A percentile compares a stretch with the other conserved stretches of the same genome.
Evolutionary conservation across 331 rosid genomes (phyloP).

Genomic region (Malus hybrid): DNA sequence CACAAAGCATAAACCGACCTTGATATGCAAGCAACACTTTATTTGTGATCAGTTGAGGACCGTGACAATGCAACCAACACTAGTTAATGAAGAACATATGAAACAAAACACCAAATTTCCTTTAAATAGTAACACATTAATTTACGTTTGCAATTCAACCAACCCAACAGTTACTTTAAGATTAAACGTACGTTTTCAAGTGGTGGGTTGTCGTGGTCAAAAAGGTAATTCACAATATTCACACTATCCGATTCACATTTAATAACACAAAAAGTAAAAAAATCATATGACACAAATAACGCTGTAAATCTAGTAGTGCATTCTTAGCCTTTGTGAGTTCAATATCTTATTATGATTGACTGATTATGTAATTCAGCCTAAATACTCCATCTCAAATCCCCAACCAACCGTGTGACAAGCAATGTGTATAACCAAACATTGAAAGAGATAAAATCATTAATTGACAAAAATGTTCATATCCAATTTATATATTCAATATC

Average conservation of each 20-base stretch:
- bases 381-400: not conserved
- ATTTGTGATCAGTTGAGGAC: no score
- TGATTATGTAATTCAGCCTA: not conserved
- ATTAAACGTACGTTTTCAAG: not conserved
- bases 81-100: not conserved
- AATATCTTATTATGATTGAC: not conserved
- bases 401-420: not conserved
- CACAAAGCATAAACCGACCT: no score
- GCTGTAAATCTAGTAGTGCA: no score
- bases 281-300: not conserved
- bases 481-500: not conserved
- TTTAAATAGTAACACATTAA: not conserved
- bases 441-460: not conserved
- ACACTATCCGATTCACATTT: rapidly evolving
- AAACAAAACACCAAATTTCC: not conserved
- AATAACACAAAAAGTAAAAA: no score
- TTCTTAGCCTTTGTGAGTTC: not conserved
- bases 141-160: not conserved
- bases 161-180: not conserved
- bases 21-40: no score
- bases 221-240: not conserved
- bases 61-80: no score
- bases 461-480: not conserved
- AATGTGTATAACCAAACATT: not conserved
- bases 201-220: not conserved